These are phyloP conservation scores for Coemansia sp. DNA, from an alignment of 192 early-diverging fungal genomes.

Conservation along the genomic window DNA sequence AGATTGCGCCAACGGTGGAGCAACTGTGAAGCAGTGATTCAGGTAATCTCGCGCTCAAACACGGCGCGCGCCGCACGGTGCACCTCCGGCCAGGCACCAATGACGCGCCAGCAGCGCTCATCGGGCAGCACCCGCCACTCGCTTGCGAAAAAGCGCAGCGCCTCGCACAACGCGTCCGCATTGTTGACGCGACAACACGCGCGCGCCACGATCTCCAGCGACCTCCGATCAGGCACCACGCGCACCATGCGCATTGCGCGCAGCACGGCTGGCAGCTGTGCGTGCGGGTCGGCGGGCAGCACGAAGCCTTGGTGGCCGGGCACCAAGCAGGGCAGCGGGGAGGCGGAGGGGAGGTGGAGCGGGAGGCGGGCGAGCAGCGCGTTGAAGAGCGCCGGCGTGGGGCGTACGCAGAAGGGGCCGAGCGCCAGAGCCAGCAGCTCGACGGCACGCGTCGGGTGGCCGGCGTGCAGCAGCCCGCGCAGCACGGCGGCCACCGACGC, in stretches of 20 bases:
- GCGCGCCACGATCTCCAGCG: conserved; percentile 25
- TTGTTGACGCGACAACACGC: conserved; percentile 16
- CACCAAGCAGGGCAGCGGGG: conserved; percentile 9
- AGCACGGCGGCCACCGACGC: conserved; percentile 16
- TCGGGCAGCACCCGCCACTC: conserved; percentile 28
- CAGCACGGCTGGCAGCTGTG: conserved; percentile 16
- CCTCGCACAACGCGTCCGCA: conserved; percentile 8
- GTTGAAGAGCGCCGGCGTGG: conserved; percentile 30
- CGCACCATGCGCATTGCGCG: conserved; percentile 32
- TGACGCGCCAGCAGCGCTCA: conserved; percentile 14
- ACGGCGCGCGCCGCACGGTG: conserved; percentile 4
- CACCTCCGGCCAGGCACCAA: conserved; percentile 8
- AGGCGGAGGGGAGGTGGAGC: neutral
- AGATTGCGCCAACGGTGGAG: too few relatives aligned
- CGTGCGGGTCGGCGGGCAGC: neutral
- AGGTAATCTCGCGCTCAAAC: neutral
- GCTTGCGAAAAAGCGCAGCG: conserved; percentile 25
- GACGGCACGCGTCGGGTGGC: conserved; percentile 6
- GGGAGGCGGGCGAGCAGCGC: conserved; percentile 18
- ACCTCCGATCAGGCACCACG: conserved; percentile 18
- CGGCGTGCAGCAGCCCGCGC: conserved; percentile 8
- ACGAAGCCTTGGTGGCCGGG: conserved; percentile 5
- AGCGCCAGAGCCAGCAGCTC: conserved; percentile 34
- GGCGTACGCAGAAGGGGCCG: conserved; percentile 28
- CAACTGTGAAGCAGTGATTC: too few relatives aligned